Base-by-base conservation (phyloP, 2,329 filamentous ascomycete genomes). In the Epicoccum sorghinum region DNA sequence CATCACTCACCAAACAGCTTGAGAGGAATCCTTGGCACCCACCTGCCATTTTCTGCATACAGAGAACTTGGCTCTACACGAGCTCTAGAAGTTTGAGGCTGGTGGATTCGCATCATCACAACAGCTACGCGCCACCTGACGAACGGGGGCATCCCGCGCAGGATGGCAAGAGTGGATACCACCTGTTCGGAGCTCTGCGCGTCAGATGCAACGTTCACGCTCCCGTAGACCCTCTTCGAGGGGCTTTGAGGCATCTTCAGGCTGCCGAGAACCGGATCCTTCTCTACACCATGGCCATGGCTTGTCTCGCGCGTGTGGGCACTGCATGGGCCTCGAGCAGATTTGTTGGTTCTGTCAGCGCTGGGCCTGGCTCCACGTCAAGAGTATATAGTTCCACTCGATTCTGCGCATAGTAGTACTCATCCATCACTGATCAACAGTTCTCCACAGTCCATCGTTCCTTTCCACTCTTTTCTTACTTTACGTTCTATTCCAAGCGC, bases 401-500 rank as follows among this genome's bases (percentile, higher is more conserved):
- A 30, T 39, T 22, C 18, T 37, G 13, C 35, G 33, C 32, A 27
- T 18, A 41, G 18, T 50, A 40, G 32, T 36, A 40, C 42, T 23
- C 32, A 14, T 45, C 32, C 48, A 55, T 46, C 51, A 45, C 27
- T 23, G 27, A 37, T 48, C 43, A 55, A 32, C 47, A 47, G 36
- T 50, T 41, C 39, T 38, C 24, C 35, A 48, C 50, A 35, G 53
- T 48, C 55, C 27, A 33, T 47, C 39, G 46, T 59, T 59, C 55
- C 55, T 55, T 51, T 57, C 41, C 47, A 36, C 38, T 61, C 59
- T 58, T 55, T 66, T 47, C 39, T 57, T 55, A 41, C 50, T 43
- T 47, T 40, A 50, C 58, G 62, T 69, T 68, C 62, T 55, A 55
- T 64, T 62, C 58, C 25, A 57, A 60, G 66, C 67, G 68, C 67